phyloP scores from a whole-genome alignment of 2,329 filamentous ascomycete species.

The Colletotrichum sp. region DNA sequence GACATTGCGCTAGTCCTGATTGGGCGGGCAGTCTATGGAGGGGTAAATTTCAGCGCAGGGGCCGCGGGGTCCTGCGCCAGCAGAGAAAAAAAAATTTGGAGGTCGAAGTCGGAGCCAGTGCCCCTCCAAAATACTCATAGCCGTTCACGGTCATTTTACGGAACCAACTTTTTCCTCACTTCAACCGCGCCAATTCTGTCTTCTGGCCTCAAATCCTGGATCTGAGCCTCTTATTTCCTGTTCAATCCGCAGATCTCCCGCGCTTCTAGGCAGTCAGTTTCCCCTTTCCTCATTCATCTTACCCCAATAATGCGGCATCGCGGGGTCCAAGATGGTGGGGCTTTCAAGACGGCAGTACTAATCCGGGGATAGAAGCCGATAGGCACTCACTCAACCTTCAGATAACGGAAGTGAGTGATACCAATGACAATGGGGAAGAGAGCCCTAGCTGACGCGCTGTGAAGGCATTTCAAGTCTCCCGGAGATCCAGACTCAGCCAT shows the following conservation, averaged over 20 bases:
- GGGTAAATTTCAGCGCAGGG: constrained; percentile 13
- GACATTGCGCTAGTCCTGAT: neutral
- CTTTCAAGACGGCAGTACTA: constrained; percentile 11
- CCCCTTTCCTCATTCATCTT: neutral
- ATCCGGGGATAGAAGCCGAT: constrained; percentile 11
- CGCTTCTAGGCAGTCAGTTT: neutral
- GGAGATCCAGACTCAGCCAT: constrained; percentile 28
- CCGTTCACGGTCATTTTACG: neutral
- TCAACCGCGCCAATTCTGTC: neutral
- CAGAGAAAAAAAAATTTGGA: constrained; percentile 18
- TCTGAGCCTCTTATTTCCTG: neutral
- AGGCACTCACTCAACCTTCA: constrained; percentile 2
- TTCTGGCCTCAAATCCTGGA: neutral
- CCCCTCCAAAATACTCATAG: constrained; percentile 18
- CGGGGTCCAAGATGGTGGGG: constrained; percentile 20
- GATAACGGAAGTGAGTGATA: neutral
- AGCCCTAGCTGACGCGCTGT: neutral
- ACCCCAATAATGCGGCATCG: neutral
- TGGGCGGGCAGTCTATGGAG: constrained; percentile 4
- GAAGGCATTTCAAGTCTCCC: neutral
- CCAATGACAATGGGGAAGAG: neutral
- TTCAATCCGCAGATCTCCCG: neutral
- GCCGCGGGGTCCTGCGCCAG: constrained; percentile 17
- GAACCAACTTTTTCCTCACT: neutral
- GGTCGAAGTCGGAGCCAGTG: constrained; percentile 17